Evolutionary conservation across 352 stramenopile genomes (phyloP), one percentile per base, ranked within the genome.

Genomic region (Globisporangium heterothallicum): DNA sequence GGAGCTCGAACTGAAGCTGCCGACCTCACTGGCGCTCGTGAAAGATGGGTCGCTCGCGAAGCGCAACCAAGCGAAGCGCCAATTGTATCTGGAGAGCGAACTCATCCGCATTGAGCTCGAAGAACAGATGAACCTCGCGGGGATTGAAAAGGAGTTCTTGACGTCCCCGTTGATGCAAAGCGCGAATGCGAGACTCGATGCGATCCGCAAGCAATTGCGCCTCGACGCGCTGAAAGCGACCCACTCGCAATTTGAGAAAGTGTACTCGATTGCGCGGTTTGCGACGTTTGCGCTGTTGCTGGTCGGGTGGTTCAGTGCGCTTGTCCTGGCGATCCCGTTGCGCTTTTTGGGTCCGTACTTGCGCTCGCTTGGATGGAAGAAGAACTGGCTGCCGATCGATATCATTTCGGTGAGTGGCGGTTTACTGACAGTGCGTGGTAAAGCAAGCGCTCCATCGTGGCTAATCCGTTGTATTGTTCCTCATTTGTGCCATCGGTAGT

Each of bases 371-470:
- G 83, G 83, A 27, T 68, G 84, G 30, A 72, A 75, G 56, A 88
- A 86, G 61, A 88, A 90, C 64, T 86, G 86, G 52, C 53, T 91
- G 24, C 80, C 80, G 9, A 84, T 92, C 66, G 83, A 93, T 54
- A 64, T 85, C 16, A 47, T 90, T 32, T 84, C 75, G 45, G 68
- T 76, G 36, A 42, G 64, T 66, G 14, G 9, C n/a, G 34, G n/a
- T 2, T 3, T 48, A n/a, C 3, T 48, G 18, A 32, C 8, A 25
- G 12, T 6, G 14, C 49, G 25, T 14, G 4, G 21, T 41, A 18
- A 25, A 4, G 9, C 16, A 10, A 14, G 12, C 16, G 10, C 21
- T 48, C 40, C 32, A 16, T 10, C 35, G 12, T 10, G 49, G 24
- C 45, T 21, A 42, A 29, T 22, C 34, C 10, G 14, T 21, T 14